phyloP scores from a whole-genome alignment of 345 rosid genomes.

The Eucalyptus albens region DNA sequence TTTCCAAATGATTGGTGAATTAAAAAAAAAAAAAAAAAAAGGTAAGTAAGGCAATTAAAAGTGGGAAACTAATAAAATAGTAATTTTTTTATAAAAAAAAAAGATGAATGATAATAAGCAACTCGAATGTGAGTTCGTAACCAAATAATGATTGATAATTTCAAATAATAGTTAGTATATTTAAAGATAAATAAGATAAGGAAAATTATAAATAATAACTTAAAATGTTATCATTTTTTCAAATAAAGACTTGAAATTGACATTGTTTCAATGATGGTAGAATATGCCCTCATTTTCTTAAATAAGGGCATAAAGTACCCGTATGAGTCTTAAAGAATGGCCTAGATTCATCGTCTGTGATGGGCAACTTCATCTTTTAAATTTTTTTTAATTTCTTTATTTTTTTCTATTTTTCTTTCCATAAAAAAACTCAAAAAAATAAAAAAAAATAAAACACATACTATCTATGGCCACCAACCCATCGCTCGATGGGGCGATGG shows the following conservation, averaged over 20 bases:
- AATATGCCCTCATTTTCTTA: fast-evolving
- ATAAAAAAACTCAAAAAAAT: too few relatives aligned
- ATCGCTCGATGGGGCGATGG: fast-evolving
- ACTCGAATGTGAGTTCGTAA: not conserved
- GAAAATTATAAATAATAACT: too few relatives aligned
- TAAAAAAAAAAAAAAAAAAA: not conserved
- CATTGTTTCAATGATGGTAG: fast-evolving
- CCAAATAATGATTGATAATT: not conserved
- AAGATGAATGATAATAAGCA: not conserved
- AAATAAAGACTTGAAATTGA: fast-evolving
- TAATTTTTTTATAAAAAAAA: not conserved
- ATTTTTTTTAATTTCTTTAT: too few relatives aligned
- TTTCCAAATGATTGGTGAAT: not conserved
- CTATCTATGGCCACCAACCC: fast-evolving
- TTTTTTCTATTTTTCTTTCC: too few relatives aligned
- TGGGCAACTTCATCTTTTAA: too few relatives aligned
- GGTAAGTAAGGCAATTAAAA: too few relatives aligned
- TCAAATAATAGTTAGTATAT: not conserved
- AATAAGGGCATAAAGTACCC: fast-evolving
- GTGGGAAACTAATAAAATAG: not conserved
- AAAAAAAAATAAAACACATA: too few relatives aligned
- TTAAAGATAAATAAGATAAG: not conserved
- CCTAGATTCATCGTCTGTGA: fast-evolving
- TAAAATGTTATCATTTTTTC: too few relatives aligned
- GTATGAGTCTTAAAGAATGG: fast-evolving